Percentiles rank a stretch among this genome's conserved stretches.
Evolutionary conservation across 805 yeast species (phyloP).

Genomic region (Metschnikowia lochheadii): DNA sequence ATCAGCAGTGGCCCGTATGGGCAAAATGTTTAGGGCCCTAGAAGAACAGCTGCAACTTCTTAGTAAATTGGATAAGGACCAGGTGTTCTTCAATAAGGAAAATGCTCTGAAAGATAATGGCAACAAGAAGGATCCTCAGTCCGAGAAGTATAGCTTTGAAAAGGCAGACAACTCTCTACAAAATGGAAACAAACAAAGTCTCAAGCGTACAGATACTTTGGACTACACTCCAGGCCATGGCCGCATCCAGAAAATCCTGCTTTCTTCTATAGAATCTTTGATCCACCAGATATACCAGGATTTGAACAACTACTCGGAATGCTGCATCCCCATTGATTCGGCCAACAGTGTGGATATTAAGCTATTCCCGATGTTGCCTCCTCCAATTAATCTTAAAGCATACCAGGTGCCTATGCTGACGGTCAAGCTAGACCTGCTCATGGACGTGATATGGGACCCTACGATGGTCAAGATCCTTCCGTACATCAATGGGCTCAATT

Average conservation of each 20-base stretch:
- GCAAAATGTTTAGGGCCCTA: conserved; percentile 80
- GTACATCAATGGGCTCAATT: conserved; percentile 82
- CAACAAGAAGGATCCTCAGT: not conserved
- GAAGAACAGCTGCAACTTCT: conserved; percentile 84
- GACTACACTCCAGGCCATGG: conserved; percentile 32
- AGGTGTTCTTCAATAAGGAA: conserved; percentile 29
- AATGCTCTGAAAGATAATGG: not conserved
- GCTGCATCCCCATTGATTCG: conserved; percentile 87
- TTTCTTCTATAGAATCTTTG: conserved; percentile 59
- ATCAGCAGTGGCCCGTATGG: conserved; percentile 76
- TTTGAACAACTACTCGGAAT: conserved; percentile 90
- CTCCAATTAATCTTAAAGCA: conserved; percentile 67
- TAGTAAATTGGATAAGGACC: conserved; percentile 46
- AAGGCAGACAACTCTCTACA: not conserved
- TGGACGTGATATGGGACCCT: conserved; percentile 96
- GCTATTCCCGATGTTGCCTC: conserved; percentile 83
- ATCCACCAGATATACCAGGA: conserved; percentile 92
- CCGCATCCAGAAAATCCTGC: conserved; percentile 30
- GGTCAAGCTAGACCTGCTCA: conserved; percentile 64
- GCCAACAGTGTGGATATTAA: conserved; percentile 91
- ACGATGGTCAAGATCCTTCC: conserved; percentile 88
- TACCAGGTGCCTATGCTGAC: conserved; percentile 92
- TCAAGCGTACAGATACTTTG: not conserved
- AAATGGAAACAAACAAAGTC: not conserved
- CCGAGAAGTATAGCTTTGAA: not conserved